phyloP scores from a whole-genome alignment of 371 early-diverging fungal genomes.

The Dinochytrium kinnereticum region DNA sequence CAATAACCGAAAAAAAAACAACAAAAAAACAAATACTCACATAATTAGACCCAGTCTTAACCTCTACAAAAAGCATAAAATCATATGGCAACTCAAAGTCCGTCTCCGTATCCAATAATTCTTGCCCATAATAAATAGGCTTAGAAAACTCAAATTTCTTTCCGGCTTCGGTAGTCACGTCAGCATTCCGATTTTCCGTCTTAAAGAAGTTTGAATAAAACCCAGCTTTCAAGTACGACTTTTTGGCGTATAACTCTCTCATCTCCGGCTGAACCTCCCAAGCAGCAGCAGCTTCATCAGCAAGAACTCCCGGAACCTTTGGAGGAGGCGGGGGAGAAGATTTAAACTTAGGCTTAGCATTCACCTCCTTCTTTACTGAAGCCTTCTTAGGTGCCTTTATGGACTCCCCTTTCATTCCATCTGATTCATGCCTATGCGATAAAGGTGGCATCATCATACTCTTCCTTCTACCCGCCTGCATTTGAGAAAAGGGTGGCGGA shows the following conservation, averaged over 20 bases:
- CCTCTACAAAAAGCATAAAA: conserved; percentile 32
- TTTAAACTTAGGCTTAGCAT: no score
- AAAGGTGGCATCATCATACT: not conserved
- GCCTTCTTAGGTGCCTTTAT: not conserved
- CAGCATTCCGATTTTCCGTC: not conserved
- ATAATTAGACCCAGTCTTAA: conserved; percentile 29
- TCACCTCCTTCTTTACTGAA: no score
- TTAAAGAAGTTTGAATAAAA: conserved; percentile 37
- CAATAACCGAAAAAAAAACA: not conserved
- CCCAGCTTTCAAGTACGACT: conserved; percentile 43
- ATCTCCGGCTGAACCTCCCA: conserved; percentile 37
- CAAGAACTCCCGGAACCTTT: conserved; percentile 15
- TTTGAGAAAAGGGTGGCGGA: not conserved
- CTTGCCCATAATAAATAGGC: conserved; percentile 42
- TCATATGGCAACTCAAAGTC: conserved; percentile 54
- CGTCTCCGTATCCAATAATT: conserved; percentile 29
- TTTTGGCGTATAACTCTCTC: conserved; percentile 39
- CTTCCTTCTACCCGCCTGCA: not conserved
- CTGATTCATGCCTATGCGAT: not conserved
- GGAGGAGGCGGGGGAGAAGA: not conserved
- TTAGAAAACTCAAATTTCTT: conserved; percentile 10
- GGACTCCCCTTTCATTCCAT: not conserved
- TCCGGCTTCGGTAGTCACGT: not conserved
- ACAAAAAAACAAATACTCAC: conserved; percentile 21
- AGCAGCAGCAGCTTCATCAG: conserved; percentile 17